These are phyloP conservation scores for Solioccasus polychromus DNA, from an alignment of 768 basidiomycete genomes.

Conservation along the genomic window DNA sequence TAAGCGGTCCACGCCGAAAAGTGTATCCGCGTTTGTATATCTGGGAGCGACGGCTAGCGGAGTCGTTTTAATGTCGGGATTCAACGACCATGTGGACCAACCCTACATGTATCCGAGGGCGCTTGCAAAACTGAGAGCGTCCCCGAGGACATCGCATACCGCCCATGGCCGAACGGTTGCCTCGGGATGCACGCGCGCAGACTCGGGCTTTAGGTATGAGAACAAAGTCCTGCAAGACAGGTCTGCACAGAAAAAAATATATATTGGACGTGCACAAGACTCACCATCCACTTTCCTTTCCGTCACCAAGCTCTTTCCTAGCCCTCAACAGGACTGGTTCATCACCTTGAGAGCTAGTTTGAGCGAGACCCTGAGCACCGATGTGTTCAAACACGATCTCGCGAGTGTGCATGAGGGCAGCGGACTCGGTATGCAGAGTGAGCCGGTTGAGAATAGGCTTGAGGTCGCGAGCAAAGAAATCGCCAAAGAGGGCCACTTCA, in stretches of 20 bases:
- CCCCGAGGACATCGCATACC: conserved; percentile 72
- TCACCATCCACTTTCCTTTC: conserved; percentile 60
- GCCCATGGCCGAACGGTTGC: conserved; percentile 88
- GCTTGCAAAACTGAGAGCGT: conserved; percentile 77
- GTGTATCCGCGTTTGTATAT: conserved; percentile 80
- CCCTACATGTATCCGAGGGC: conserved; percentile 74
- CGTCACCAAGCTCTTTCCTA: conserved; percentile 65
- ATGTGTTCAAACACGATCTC: conserved; percentile 83
- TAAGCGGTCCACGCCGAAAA: conserved; percentile 65
- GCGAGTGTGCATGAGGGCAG: conserved; percentile 66
- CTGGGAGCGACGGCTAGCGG: conserved; percentile 59
- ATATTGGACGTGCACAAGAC: conserved; percentile 14
- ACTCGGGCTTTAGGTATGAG: conserved; percentile 81
- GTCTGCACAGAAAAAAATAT: background rate
- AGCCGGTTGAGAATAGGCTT: conserved; percentile 76
- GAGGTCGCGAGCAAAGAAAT: conserved; percentile 76
- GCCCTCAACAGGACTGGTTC: conserved; percentile 73
- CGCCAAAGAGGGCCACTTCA: conserved; percentile 80
- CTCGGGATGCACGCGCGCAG: conserved; percentile 79
- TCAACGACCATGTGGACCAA: background rate
- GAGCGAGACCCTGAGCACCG: conserved; percentile 61
- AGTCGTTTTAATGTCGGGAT: conserved; percentile 4
- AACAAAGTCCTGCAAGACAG: conserved; percentile 57
- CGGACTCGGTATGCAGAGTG: conserved; percentile 78
- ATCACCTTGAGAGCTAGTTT: conserved; percentile 41